Percentiles rank a stretch among this genome's conserved stretches.
Conservation (phyloP, 1,284 basidiomycete genomes). For the Phellopilus nigrolimitatus region DNA sequence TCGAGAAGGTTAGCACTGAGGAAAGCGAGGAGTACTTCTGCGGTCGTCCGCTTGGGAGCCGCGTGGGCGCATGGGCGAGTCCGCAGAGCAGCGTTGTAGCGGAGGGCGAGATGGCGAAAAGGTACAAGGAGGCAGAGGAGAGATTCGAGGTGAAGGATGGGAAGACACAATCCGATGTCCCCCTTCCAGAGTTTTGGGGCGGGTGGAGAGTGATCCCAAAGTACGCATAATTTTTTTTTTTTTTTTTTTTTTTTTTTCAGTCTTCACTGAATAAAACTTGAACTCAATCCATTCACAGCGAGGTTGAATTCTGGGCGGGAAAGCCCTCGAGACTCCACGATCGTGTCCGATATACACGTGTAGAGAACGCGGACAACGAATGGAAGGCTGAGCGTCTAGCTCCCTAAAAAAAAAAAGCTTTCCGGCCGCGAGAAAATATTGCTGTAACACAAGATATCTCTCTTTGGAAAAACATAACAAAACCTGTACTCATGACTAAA, state of each 20-base stretch:
- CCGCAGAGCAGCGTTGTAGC: conserved; percentile 76
- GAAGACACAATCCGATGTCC: conserved; percentile 48
- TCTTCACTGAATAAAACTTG: neutral
- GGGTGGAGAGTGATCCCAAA: conserved; percentile 91
- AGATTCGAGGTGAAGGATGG: conserved; percentile 51
- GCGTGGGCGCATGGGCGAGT: conserved; percentile 91
- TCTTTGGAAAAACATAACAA: neutral
- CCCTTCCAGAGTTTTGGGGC: conserved; percentile 92
- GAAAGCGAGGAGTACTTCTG: conserved; percentile 86
- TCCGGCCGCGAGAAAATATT: neutral
- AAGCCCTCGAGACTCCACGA: conserved; percentile 89
- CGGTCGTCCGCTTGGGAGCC: conserved; percentile 78
- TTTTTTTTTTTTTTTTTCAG: no score
- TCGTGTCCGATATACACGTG: conserved; percentile 74
- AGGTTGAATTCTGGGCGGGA: conserved; percentile 92
- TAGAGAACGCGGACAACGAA: conserved; percentile 44
- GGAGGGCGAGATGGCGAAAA: conserved; percentile 63
- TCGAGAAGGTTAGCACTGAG: conserved; percentile 66
- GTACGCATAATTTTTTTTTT: conserved; percentile 48
- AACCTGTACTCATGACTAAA: no score
- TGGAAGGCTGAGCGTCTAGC: conserved; percentile 78
- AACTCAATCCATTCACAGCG: conserved; percentile 34
- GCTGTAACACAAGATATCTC: neutral
- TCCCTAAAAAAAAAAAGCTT: conserved; percentile 52
- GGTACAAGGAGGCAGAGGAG: conserved; percentile 56